phyloP scores from a whole-genome alignment of 768 basidiomycete genomes.

The Albatrellus ellisii region DNA sequence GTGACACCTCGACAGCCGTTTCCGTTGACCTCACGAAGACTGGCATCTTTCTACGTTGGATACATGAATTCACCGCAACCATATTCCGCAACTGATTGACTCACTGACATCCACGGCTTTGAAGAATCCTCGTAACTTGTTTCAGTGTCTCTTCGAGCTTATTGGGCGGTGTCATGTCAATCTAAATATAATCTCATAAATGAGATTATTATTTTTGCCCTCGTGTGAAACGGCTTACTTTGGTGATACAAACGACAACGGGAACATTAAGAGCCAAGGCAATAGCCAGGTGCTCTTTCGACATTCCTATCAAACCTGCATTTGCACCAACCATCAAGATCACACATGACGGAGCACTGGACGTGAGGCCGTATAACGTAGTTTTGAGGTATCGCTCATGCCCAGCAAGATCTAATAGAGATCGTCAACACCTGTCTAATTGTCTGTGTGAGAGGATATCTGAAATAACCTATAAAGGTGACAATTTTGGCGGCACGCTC shows the following conservation, averaged over 20 bases:
- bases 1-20: slow-evolving; percentile 66
- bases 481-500: slow-evolving; percentile 82
- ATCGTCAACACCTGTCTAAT: background rate
- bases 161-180: slow-evolving; percentile 95
- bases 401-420: slow-evolving; percentile 69
- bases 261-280: slow-evolving; percentile 89
- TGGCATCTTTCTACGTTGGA: slow-evolving; percentile 49
- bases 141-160: slow-evolving; percentile 84
- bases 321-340: slow-evolving; percentile 93
- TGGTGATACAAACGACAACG: slow-evolving; percentile 88
- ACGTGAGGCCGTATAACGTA: slow-evolving; percentile 89
- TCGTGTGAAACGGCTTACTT: slow-evolving; percentile 34
- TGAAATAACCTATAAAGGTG: slow-evolving; percentile 66
- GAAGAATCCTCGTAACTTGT: slow-evolving; percentile 86
- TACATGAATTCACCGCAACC: background rate
- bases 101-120: slow-evolving; percentile 85
- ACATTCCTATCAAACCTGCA: slow-evolving; percentile 85
- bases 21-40: slow-evolving; percentile 79
- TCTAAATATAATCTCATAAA: no score
- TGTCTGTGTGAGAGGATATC: background rate
- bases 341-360: slow-evolving; percentile 84
- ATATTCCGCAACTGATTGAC: slow-evolving; percentile 15
- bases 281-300: slow-evolving; percentile 93
- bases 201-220: no score
- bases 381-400: slow-evolving; percentile 92